These are phyloP conservation scores for Solanum virginianum DNA, from an alignment of 257 asterid species.

Conservation along the genomic window DNA sequence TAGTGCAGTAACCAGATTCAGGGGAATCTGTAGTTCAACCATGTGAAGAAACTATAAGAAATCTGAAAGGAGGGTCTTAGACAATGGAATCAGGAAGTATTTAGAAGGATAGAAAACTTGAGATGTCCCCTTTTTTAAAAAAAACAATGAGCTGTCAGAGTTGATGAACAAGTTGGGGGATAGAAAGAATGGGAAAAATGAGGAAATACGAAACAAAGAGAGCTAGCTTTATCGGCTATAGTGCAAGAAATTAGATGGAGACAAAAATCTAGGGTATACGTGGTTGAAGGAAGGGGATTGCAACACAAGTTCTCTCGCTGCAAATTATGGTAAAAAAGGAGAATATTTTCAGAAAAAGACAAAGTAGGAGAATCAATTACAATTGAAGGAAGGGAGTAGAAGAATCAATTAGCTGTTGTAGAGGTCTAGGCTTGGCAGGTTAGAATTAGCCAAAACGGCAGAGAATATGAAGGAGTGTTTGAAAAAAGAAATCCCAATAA, in stretches of 20 bases:
- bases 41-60: neutral
- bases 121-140: neutral
- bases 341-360: neutral
- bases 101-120: neutral
- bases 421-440: neutral
- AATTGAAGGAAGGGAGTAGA: neutral
- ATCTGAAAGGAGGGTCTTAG: neutral
- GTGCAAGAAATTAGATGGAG: neutral
- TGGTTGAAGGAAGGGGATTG: neutral
- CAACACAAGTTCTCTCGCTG: neutral
- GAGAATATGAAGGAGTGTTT: neutral
- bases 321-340: neutral
- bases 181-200: neutral
- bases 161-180: neutral
- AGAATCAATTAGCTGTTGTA: neutral
- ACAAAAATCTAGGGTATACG: neutral
- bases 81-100: neutral
- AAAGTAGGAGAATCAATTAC: neutral
- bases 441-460: neutral
- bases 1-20: neutral
- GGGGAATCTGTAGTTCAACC: neutral
- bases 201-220: neutral
- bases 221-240: neutral
- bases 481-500: neutral
- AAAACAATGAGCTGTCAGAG: neutral